These are phyloP conservation scores for Funneliformis geosporum DNA, from an alignment of 192 early-diverging fungal species.

Conservation along the genomic window DNA sequence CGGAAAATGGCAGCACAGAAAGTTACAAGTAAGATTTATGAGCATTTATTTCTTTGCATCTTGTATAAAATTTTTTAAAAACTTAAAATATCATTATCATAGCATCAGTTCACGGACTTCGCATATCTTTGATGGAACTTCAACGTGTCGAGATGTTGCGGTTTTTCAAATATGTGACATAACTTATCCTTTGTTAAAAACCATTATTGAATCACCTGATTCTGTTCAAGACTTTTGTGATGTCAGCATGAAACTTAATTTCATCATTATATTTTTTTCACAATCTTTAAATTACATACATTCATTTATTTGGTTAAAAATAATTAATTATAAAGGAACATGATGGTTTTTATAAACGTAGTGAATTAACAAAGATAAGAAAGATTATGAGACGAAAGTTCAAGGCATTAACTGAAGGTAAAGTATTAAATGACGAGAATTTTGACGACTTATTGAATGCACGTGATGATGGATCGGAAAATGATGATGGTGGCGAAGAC, in stretches of 20 bases:
- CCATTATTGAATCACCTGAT: conserved; percentile 30
- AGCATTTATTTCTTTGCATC: background rate
- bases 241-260: background rate
- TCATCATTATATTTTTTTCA: background rate
- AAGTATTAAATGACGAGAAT: conserved; percentile 2
- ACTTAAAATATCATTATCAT: background rate
- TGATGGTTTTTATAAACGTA: conserved; percentile 34
- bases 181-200: conserved; percentile 34
- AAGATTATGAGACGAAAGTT: conserved; percentile 29
- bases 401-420: conserved; percentile 16
- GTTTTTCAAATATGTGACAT: conserved; percentile 40
- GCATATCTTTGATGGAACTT: conserved; percentile 31
- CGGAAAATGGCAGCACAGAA: background rate
- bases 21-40: conserved; percentile 28
- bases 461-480: background rate
- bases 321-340: conserved; percentile 12
- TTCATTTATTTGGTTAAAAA: background rate
- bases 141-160: background rate
- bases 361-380: conserved; percentile 16
- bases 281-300: background rate
- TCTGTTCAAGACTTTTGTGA: conserved; percentile 15
- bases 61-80: background rate
- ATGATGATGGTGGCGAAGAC: conserved; percentile 7
- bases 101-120: background rate
- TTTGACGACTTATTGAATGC: conserved; percentile 21